Evolutionary conservation across 371 early-diverging fungal genomes (phyloP).

Genomic region (Dentiscutata heterogama): DNA sequence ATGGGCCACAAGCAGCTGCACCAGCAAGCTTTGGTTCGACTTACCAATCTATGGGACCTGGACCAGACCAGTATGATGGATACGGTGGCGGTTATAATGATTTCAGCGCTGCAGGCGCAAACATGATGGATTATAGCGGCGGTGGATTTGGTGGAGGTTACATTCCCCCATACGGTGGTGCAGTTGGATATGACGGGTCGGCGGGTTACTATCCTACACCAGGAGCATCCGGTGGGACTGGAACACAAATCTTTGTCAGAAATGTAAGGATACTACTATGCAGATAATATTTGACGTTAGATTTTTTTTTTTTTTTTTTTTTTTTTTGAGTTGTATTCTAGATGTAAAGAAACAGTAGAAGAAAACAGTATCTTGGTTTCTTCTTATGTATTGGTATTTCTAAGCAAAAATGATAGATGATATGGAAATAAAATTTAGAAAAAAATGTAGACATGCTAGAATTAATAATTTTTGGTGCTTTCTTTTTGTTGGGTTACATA

Average conservation of each 20-base stretch:
- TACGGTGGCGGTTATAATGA: constrained; percentile 43
- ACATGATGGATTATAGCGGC: constrained; percentile 40
- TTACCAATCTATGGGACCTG: constrained; percentile 31
- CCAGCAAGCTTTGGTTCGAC: constrained; percentile 31
- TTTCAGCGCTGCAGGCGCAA: constrained; percentile 22
- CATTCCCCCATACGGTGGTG: constrained; percentile 20
- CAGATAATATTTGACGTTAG: neutral
- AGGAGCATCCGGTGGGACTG: neutral
- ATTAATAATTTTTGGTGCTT: constrained; percentile 27
- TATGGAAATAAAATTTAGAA: too few relatives aligned
- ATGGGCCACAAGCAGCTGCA: constrained; percentile 26
- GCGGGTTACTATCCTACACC: constrained; percentile 35
- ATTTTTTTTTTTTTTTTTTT: neutral
- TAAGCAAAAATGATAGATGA: neutral
- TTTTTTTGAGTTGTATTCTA: neutral
- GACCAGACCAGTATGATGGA: constrained; percentile 40
- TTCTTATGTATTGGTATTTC: neutral
- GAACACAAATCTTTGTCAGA: constrained; percentile 45
- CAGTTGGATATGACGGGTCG: constrained; percentile 38
- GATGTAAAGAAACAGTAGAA: neutral
- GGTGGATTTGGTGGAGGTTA: constrained; percentile 37
- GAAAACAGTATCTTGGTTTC: neutral
- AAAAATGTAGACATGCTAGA: neutral
- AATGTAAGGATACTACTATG: constrained; percentile 37
- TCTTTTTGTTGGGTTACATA: constrained; percentile 48